Evolutionary conservation across 306 rosid genomes (phyloP).

Genomic region (Malus fusca): DNA sequence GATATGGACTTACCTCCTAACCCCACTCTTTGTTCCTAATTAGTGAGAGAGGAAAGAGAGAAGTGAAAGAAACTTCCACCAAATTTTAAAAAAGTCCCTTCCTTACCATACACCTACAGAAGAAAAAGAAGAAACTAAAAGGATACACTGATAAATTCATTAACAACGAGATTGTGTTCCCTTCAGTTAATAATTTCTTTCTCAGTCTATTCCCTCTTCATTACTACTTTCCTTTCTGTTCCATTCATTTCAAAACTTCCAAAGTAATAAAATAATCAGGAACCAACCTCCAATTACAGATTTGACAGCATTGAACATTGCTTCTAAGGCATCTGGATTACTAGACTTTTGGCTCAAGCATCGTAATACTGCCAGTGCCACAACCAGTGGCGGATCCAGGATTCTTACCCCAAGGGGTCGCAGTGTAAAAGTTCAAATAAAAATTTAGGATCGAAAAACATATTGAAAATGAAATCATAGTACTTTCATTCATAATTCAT

Average conservation of each 20-base stretch:
- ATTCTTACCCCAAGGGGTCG: too few species aligned
- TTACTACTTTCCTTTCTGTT: neutral
- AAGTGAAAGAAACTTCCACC: neutral
- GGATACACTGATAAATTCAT: neutral
- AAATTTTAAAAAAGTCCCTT: neutral
- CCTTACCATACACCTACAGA: neutral
- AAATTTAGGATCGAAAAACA: too few species aligned
- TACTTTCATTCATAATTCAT: too few species aligned
- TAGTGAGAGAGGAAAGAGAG: neutral
- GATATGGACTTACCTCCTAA: neutral
- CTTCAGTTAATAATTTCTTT: neutral
- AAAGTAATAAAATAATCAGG: neutral
- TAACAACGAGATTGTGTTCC: neutral
- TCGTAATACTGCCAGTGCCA: constrained; percentile 59
- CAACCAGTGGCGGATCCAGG: too few species aligned
- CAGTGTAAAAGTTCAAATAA: too few species aligned
- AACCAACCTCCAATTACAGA: constrained; percentile 72
- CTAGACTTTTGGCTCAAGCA: constrained; percentile 80
- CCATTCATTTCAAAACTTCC: neutral
- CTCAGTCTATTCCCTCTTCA: neutral
- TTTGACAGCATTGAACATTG: constrained; percentile 72
- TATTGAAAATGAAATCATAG: too few species aligned
- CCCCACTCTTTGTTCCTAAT: neutral
- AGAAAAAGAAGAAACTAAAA: neutral
- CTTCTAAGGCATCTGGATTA: constrained; percentile 73